phyloP scores from a whole-genome alignment of 2,329 filamentous ascomycete genomes.

The Ceratocystis colombiana region DNA sequence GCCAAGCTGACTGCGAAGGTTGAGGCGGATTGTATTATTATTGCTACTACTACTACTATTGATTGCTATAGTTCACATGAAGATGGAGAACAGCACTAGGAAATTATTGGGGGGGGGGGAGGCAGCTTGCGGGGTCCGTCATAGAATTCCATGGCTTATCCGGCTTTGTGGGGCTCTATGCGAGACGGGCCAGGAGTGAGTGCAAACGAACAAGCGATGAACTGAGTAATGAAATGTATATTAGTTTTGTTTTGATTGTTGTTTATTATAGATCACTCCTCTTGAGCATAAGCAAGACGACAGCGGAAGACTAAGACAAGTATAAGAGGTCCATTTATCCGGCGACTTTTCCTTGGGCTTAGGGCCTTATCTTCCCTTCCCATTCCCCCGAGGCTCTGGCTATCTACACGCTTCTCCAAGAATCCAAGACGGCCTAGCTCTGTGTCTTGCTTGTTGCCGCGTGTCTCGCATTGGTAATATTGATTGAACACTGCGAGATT shows the following conservation, averaged over 20 bases:
- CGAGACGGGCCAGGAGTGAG: not conserved
- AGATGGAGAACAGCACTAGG: not conserved
- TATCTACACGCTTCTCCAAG: conserved; percentile 1
- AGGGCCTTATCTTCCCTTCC: not conserved
- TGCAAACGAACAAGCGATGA: not conserved
- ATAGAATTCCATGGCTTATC: not conserved
- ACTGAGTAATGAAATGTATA: not conserved
- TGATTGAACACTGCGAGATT: not conserved
- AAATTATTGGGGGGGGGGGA: no score
- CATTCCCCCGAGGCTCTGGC: not conserved
- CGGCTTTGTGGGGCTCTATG: not conserved
- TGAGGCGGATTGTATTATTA: not conserved
- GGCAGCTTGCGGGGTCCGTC: not conserved
- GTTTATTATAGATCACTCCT: not conserved
- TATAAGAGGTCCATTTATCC: conserved; percentile 4
- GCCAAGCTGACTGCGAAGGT: not conserved
- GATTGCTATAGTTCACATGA: not conserved
- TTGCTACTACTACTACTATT: not conserved
- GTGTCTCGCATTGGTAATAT: not conserved
- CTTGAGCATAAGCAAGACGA: no score
- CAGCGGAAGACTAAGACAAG: not conserved
- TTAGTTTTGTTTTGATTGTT: not conserved
- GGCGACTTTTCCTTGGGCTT: not conserved
- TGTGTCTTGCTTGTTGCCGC: not conserved
- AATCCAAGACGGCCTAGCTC: not conserved